Percentiles rank a stretch among this genome's conserved stretches.
Conservation (phyloP, 148 eudicot genomes). For the Rhododendron griersonianum region DNA sequence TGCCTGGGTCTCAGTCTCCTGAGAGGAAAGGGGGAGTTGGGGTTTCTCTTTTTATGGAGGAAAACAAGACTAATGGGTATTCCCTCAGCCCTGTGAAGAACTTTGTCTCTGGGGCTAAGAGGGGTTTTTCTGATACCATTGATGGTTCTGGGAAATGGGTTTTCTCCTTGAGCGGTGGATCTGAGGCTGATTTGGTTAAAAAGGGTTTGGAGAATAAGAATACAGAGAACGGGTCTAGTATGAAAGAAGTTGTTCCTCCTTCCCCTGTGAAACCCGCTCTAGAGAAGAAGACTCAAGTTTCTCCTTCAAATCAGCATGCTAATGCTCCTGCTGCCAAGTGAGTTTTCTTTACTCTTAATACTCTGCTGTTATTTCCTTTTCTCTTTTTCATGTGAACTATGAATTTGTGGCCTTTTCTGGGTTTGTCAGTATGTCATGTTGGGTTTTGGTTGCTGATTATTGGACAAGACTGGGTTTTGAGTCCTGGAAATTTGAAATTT, state of each 20-base stretch:
- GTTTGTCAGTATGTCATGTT: neutral
- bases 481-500: neutral
- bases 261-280: conserved; percentile 25
- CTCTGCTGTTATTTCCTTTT: neutral
- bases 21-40: conserved; percentile 26
- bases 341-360: conserved; percentile 3
- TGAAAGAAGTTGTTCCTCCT: conserved; percentile 21
- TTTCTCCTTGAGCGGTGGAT: conserved; percentile 32
- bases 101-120: conserved; percentile 41
- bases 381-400: neutral
- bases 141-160: conserved; percentile 48
- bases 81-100: conserved; percentile 14
- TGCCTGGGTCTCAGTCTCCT: conserved; percentile 54
- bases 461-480: neutral
- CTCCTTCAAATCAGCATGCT: conserved; percentile 13
- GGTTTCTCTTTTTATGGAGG: conserved; percentile 26
- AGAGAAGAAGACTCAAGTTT: conserved; percentile 26
- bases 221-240: conserved; percentile 17
- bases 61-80: conserved; percentile 13
- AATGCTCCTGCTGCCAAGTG: conserved; percentile 50
- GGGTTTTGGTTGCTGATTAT: neutral
- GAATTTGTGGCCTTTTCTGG: neutral
- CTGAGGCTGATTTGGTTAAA: conserved; percentile 36
- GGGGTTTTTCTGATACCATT: conserved; percentile 50
- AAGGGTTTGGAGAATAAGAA: conserved; percentile 16